These are phyloP conservation scores for Aethionema arabicum DNA, from an alignment of 345 rosid genomes.

Conservation along the genomic window DNA sequence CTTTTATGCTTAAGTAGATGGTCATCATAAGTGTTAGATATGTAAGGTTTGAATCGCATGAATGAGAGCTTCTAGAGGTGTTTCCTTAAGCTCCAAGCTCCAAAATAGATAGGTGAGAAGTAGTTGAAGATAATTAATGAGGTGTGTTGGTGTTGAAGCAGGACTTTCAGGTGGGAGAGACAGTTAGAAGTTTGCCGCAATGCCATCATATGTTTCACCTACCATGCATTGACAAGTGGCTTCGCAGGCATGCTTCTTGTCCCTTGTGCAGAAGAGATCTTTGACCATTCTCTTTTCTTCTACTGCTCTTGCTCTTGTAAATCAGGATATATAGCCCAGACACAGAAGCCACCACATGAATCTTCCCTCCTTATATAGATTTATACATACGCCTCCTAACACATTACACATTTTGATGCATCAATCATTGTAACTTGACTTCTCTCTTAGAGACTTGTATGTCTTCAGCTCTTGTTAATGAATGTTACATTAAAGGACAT, in stretches of 20 bases:
- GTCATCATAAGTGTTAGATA: background rate
- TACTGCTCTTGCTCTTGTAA: conserved; percentile 26
- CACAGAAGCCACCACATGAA: conserved; percentile 6
- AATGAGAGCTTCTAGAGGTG: too few species aligned
- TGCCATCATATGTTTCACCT: conserved; percentile 98
- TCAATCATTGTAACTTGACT: conserved; percentile 26
- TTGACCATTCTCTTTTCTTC: conserved; percentile 30
- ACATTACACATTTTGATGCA: conserved; percentile 26
- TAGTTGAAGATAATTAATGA: conserved; percentile 4
- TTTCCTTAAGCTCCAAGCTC: too few species aligned
- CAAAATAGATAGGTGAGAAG: background rate
- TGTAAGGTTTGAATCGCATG: background rate
- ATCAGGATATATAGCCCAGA: conserved; percentile 30
- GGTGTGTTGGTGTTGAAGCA: conserved; percentile 35
- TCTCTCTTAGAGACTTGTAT: conserved; percentile 7
- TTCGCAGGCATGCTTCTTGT: conserved; percentile 81
- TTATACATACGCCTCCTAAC: background rate
- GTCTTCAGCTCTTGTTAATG: too few species aligned
- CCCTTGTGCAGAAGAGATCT: conserved; percentile 94
- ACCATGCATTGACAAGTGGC: conserved; percentile 98
- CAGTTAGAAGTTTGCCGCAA: conserved; percentile 87
- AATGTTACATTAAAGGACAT: too few species aligned
- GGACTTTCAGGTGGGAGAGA: conserved; percentile 95
- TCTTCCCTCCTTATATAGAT: conserved; percentile 26
- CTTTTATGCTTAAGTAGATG: background rate